A percentile compares a stretch with the other conserved stretches of the same genome.
These are phyloP conservation scores for Polyrhizophydium stewartii DNA, from an alignment of 371 early-diverging fungal genomes.

Conservation along the genomic window DNA sequence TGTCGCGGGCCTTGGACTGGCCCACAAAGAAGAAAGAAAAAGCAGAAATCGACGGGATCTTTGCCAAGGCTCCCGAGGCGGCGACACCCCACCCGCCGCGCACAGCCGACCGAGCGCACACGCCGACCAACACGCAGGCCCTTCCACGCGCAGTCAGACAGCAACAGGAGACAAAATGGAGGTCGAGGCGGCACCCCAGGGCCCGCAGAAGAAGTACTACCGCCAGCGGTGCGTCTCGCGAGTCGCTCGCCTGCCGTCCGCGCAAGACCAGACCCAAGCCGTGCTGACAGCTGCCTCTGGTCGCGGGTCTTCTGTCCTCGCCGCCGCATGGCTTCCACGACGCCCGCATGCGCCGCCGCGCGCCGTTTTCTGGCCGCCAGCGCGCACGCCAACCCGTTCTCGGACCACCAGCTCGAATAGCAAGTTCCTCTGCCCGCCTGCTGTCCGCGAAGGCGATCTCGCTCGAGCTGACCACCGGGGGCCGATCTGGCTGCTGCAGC, in stretches of 20 bases:
- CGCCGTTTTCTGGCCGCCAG: slow-evolving; percentile 32
- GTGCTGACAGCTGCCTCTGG: no score
- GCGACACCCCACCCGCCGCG: no score
- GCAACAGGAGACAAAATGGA: background rate
- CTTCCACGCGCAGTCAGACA: no score
- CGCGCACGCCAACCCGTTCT: slow-evolving; percentile 98
- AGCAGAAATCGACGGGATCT: no score
- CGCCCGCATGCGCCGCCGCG: background rate
- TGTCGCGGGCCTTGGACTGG: no score
- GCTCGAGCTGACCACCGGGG: slow-evolving; percentile 1
- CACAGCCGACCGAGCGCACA: no score
- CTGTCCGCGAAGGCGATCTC: background rate
- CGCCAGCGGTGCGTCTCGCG: slow-evolving; percentile 35
- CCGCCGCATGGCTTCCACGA: no score
- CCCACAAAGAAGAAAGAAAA: no score
- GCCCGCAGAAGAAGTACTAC: slow-evolving; percentile 52
- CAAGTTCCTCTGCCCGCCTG: slow-evolving; percentile 27
- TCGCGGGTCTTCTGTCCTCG: no score
- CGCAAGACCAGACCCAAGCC: background rate
- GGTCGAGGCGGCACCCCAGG: slow-evolving; percentile 15
- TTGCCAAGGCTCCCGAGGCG: no score
- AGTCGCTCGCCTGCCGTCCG: background rate
- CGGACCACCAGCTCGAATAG: slow-evolving; percentile 93
- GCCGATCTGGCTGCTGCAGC: slow-evolving; percentile 40
- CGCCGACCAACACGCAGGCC: no score